Percentiles rank a stretch among this genome's conserved stretches.
Conservation (phyloP, 164 flowering plant genomes). For the Euptelea pleiosperma region DNA sequence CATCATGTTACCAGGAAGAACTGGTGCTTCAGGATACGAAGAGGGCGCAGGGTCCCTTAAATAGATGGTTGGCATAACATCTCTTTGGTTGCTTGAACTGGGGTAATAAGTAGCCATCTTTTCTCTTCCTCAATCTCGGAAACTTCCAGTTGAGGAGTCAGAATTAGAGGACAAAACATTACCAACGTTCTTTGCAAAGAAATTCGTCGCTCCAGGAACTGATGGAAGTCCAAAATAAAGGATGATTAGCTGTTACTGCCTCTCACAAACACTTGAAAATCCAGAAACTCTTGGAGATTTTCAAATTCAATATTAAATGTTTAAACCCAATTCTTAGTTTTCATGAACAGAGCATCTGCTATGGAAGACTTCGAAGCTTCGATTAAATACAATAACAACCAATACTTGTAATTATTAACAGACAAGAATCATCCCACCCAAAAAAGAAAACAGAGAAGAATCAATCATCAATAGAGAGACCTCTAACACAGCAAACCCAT, state of each 20-base stretch:
- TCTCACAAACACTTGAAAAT: neutral
- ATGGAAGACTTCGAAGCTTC: no score
- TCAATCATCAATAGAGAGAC: no score
- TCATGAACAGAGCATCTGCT: no score
- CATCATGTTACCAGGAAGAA: constrained; percentile 51
- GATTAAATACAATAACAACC: no score
- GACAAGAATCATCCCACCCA: no score
- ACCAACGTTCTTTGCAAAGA: constrained; percentile 14
- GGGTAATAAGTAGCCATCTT: constrained; percentile 74
- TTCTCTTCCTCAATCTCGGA: constrained; percentile 15
- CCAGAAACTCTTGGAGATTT: neutral
- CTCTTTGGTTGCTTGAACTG: constrained; percentile 57
- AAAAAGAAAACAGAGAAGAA: no score
- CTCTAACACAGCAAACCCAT: no score
- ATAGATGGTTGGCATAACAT: constrained; percentile 45
- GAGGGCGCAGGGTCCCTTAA: constrained; percentile 44
- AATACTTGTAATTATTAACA: no score
- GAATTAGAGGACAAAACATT: constrained; percentile 15
- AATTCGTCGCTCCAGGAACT: constrained; percentile 13
- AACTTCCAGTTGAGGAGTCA: constrained; percentile 17
- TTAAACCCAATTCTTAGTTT: no score
- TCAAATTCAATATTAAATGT: no score
- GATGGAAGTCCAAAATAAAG: neutral
- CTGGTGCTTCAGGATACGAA: constrained; percentile 47
- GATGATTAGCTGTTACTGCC: constrained; percentile 1